Evolutionary conservation across 345 rosid genomes (phyloP).

Genomic region (Erodium maritimum): DNA sequence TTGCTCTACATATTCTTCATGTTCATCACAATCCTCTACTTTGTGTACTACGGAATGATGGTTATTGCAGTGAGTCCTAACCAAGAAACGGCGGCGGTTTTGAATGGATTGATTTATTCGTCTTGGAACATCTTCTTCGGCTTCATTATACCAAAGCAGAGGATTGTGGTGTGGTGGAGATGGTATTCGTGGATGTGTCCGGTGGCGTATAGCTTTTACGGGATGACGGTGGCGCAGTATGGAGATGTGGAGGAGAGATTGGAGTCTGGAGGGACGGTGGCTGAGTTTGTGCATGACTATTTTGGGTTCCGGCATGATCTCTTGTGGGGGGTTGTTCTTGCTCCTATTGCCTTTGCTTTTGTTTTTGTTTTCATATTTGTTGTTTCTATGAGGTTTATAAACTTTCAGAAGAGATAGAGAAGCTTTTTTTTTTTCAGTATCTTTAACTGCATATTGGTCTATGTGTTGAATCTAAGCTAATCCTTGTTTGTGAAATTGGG

Average conservation of each 20-base stretch:
- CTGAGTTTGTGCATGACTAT: slow-evolving; percentile 23
- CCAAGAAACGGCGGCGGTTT: slow-evolving; percentile 22
- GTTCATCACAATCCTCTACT: slow-evolving; percentile 32
- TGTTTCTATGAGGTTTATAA: slow-evolving; percentile 22
- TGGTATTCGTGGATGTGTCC: slow-evolving; percentile 34
- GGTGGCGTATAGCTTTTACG: slow-evolving; percentile 34
- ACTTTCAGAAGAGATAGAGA: slow-evolving; percentile 38
- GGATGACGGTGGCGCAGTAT: slow-evolving; percentile 27
- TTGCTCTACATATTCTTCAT: slow-evolving; percentile 25
- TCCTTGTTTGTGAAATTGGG: too few species aligned
- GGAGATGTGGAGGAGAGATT: slow-evolving; percentile 27
- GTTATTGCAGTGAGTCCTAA: slow-evolving; percentile 26
- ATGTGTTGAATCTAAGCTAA: too few species aligned
- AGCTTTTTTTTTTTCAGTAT: too few species aligned
- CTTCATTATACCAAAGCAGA: slow-evolving; percentile 39
- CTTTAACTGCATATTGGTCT: too few species aligned
- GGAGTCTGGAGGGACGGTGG: slow-evolving; percentile 30
- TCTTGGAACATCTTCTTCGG: slow-evolving; percentile 40
- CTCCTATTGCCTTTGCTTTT: slow-evolving; percentile 19
- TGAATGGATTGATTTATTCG: slow-evolving; percentile 21
- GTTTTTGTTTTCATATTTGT: slow-evolving; percentile 19
- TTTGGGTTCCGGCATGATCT: slow-evolving; percentile 33
- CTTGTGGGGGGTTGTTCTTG: slow-evolving; percentile 23
- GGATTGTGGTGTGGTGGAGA: slow-evolving; percentile 34
- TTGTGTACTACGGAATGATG: slow-evolving; percentile 38